Conservation (phyloP, 352 stramenopile species). For the Globisporangium spiculum region DNA sequence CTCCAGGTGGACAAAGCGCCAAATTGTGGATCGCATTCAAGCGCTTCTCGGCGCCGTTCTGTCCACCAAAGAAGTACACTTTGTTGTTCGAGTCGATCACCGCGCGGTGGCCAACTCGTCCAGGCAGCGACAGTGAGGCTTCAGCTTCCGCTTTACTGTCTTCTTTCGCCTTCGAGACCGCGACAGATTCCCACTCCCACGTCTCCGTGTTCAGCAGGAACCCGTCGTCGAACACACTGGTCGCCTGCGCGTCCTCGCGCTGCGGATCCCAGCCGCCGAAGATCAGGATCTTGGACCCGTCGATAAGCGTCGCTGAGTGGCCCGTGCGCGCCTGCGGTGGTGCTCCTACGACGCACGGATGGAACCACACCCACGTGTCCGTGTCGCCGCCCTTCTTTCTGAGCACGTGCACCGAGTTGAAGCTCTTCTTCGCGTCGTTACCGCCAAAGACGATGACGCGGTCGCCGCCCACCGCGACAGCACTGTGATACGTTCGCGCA, state of each 20-base stretch:
- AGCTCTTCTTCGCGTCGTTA: constrained; percentile 90
- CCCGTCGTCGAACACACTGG: constrained; percentile 84
- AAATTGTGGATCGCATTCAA: constrained; percentile 78
- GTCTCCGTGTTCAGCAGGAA: constrained; percentile 90
- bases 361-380: constrained; percentile 83
- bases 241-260: constrained; percentile 30
- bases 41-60: constrained; percentile 76
- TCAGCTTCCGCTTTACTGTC: constrained; percentile 18
- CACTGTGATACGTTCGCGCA: constrained; percentile 90
- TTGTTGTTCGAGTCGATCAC: constrained; percentile 58
- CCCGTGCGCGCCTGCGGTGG: constrained; percentile 82
- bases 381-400: constrained; percentile 36
- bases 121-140: constrained; percentile 23
- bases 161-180: constrained; percentile 21
- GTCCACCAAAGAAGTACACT: constrained; percentile 87
- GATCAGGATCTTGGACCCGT: constrained; percentile 86
- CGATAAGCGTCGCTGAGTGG: constrained; percentile 87
- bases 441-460: constrained; percentile 92
- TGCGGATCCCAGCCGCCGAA: constrained; percentile 94
- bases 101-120: constrained; percentile 85
- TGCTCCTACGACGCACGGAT: constrained; percentile 74
- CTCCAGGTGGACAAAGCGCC: constrained; percentile 20
- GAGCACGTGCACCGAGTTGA: constrained; percentile 91
- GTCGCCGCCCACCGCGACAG: constrained; percentile 51
- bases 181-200: constrained; percentile 87